Base-by-base conservation (phyloP, 371 early-diverging fungal species). In the Mucor mucedo region DNA sequence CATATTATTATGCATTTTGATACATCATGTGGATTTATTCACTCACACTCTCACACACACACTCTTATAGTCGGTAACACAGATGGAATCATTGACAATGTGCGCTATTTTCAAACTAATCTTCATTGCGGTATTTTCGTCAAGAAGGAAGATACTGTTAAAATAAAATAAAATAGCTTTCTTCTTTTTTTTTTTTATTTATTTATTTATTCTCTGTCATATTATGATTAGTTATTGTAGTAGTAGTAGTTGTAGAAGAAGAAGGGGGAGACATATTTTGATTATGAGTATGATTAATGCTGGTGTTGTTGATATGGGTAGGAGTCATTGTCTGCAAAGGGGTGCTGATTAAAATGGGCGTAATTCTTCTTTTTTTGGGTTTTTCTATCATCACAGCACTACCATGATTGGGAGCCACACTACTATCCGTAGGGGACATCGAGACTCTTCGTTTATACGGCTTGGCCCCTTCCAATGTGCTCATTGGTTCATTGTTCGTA, bases 121-220 rank as follows among this genome's bases (percentile, higher is more conserved):
- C 64, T 66, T 38, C 73, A 76, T 33, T 68, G 78, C 38, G 81
- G 76, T 30, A 65, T 75, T 2, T 80, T 80, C 71, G 75, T 73
- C 27, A 71, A 73, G 44, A 57, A 62, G 16, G 72, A 80, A 54
- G 80, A 78, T 33, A 53, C 71, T 13, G 40, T 59, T 5, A 54
- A 69, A 33, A 65, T 71, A 41, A 59, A 40, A 52, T 21, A 47
- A 50, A 8, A 29, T 8, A 49, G 11, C 28, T 47, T 7, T 21
- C 7, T 33, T n/a, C 47, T 16, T 28, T 40, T n/a, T n/a, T n/a
- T n/a, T n/a, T n/a, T n/a, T n/a, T n/a, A n/a, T n/a, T n/a, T n/a
- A n/a, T n/a, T 60, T 52, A 29, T 40, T 60, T 41, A 42, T 52
- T 52, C 3, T 35, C 21, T 50, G 2, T 30, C 28, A 5, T 32